Evolutionary conservation across 2,329 filamentous ascomycete genomes (phyloP).

Genomic region (Magnaporthiopsis incrustans): DNA sequence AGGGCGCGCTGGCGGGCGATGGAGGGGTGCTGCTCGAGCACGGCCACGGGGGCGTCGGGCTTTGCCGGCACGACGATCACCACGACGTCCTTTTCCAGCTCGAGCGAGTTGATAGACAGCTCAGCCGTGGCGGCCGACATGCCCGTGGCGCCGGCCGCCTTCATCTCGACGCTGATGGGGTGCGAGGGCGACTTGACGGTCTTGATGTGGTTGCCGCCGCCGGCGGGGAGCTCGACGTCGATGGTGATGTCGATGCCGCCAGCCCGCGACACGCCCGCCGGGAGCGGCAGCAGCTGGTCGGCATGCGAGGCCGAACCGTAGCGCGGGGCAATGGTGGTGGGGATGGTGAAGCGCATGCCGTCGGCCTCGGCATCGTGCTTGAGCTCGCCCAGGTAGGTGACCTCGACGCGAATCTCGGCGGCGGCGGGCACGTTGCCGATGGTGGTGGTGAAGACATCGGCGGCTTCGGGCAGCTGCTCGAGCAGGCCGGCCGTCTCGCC

Average conservation of each 20-base stretch:
- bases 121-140: conserved; percentile 45
- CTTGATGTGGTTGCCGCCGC: conserved; percentile 41
- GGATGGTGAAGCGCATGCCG: conserved; percentile 61
- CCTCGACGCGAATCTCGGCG: conserved; percentile 46
- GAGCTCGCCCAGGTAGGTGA: conserved; percentile 59
- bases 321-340: conserved; percentile 57
- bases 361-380: conserved; percentile 64
- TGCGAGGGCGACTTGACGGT: conserved; percentile 60
- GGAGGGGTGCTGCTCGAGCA: conserved; percentile 58
- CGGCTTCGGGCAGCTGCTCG: conserved; percentile 49
- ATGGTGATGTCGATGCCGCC: conserved; percentile 46
- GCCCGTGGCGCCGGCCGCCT: conserved; percentile 13
- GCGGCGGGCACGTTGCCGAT: conserved; percentile 59
- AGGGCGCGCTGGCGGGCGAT: conserved; percentile 55
- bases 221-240: conserved; percentile 49
- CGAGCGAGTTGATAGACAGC: conserved; percentile 41
- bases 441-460: conserved; percentile 60
- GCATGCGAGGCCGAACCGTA: conserved; percentile 43
- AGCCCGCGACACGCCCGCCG: conserved; percentile 13
- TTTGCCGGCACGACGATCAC: conserved; percentile 55
- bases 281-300: conserved; percentile 20
- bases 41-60: conserved; percentile 50
- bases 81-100: conserved; percentile 58
- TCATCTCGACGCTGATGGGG: conserved; percentile 56
- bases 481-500: conserved; percentile 59